Conservation (phyloP, 176 grass and related monocot species). For the Thinopyrum elongatum region DNA sequence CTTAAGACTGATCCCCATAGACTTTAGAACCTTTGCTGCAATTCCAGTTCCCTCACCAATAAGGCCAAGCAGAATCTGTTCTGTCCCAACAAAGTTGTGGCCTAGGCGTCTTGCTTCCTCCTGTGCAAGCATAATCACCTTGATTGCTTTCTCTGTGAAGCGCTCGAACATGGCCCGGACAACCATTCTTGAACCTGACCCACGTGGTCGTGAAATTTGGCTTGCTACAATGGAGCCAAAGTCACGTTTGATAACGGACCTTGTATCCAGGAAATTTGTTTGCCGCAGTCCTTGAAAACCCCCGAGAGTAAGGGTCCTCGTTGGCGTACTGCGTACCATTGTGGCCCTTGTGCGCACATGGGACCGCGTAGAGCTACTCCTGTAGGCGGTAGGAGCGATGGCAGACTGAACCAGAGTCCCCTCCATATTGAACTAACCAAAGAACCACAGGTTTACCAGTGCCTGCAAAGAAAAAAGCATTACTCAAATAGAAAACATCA, state of each 20-base stretch:
- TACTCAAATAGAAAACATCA: not conserved
- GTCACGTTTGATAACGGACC: conserved; percentile 41
- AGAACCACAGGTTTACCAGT: not conserved
- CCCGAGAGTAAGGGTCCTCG: conserved; percentile 43
- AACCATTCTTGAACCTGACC: conserved; percentile 39
- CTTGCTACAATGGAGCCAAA: conserved; percentile 50
- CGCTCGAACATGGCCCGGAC: conserved; percentile 84
- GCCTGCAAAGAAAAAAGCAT: conserved; percentile 1
- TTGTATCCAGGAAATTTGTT: conserved; percentile 50
- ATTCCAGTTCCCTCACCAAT: conserved; percentile 88
- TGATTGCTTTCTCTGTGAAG: conserved; percentile 94
- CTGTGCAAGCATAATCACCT: conserved; percentile 96
- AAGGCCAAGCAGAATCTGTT: conserved; percentile 88
- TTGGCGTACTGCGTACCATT: conserved; percentile 48
- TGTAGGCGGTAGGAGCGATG: conserved; percentile 46
- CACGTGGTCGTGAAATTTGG: conserved; percentile 51
- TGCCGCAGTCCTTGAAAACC: conserved; percentile 57
- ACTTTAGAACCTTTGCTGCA: conserved; percentile 94
- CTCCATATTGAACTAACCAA: conserved; percentile 49
- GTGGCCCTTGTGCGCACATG: conserved; percentile 33
- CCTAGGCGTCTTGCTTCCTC: conserved; percentile 90
- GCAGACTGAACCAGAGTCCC: conserved; percentile 77
- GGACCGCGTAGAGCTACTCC: conserved; percentile 30
- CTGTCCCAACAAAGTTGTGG: conserved; percentile 96
- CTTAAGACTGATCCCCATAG: conserved; percentile 95